Evolutionary conservation across 2,329 filamentous ascomycete species (phyloP).

Genomic region (Dothistroma pini): DNA sequence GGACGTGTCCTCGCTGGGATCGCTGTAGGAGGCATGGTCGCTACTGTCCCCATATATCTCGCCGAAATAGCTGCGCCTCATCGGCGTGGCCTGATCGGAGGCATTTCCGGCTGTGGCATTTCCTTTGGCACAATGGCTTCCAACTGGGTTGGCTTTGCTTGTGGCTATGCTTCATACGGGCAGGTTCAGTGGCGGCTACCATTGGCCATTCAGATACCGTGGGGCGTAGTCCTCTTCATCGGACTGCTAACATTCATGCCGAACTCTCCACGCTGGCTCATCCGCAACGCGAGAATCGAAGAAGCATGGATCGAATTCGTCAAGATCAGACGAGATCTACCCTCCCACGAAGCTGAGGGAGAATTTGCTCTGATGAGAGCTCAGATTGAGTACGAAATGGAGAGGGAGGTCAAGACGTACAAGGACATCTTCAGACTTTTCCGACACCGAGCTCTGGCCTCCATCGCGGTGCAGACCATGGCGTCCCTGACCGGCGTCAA

Average conservation of each 20-base stretch:
- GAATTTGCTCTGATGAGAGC: slow-evolving; percentile 54
- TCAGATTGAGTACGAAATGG: slow-evolving; percentile 53
- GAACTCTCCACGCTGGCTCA: slow-evolving; percentile 52
- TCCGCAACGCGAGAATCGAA: slow-evolving; percentile 49
- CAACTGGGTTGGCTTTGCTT: slow-evolving; percentile 57
- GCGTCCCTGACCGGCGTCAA: slow-evolving; percentile 56
- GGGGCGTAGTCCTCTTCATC: slow-evolving; percentile 53
- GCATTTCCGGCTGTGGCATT: slow-evolving; percentile 50
- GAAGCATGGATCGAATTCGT: slow-evolving; percentile 48
- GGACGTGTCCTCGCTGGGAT: slow-evolving; percentile 31
- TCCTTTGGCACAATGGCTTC: slow-evolving; percentile 55
- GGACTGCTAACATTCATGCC: slow-evolving; percentile 56
- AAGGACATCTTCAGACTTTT: slow-evolving; percentile 52
- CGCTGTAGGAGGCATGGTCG: slow-evolving; percentile 34
- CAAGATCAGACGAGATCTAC: slow-evolving; percentile 47
- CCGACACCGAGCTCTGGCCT: slow-evolving; percentile 51
- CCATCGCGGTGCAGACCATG: slow-evolving; percentile 56
- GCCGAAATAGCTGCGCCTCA: slow-evolving; percentile 49
- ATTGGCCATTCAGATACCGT: slow-evolving; percentile 54
- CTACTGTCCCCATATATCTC: slow-evolving; percentile 55
- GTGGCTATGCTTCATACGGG: slow-evolving; percentile 53
- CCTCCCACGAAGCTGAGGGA: slow-evolving; percentile 43
- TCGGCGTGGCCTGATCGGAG: slow-evolving; percentile 51
- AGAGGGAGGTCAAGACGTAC: slow-evolving; percentile 52
- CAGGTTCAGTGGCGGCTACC: slow-evolving; percentile 54